A percentile compares a stretch with the other conserved stretches of the same genome.
Evolutionary conservation across 148 eudicot species (phyloP).

Genomic region (Pouteria glomerata): DNA sequence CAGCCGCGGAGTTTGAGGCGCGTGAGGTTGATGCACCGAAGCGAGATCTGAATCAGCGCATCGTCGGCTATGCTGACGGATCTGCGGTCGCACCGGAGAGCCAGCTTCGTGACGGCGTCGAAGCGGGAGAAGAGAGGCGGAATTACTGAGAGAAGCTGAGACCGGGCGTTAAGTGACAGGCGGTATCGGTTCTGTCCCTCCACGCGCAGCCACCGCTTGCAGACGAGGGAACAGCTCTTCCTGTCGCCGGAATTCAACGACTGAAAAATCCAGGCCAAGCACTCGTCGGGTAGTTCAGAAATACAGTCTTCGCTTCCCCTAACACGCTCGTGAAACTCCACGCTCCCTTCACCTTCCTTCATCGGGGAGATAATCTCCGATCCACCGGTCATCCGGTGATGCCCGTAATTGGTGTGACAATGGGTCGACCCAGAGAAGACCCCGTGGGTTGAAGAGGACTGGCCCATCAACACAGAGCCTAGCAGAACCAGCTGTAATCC

Average conservation of each 20-base stretch:
- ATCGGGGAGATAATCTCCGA: neutral
- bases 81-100: constrained; percentile 45
- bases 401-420: neutral
- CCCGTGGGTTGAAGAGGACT: constrained; percentile 6
- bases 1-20: constrained; percentile 51
- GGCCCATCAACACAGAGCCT: constrained; percentile 5
- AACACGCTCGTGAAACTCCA: neutral
- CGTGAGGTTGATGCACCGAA: constrained; percentile 40
- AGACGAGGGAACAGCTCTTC: constrained; percentile 33
- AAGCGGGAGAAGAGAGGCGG: constrained; percentile 37
- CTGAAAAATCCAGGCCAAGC: constrained; percentile 40
- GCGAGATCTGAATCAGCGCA: constrained; percentile 28
- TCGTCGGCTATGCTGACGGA: constrained; percentile 37
- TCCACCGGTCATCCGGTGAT: neutral
- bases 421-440: neutral
- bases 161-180: constrained; percentile 33
- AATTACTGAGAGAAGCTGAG: constrained; percentile 20
- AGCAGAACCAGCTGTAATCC: neutral
- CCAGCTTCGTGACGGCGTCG: constrained; percentile 54
- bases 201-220: constrained; percentile 33
- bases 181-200: constrained; percentile 56
- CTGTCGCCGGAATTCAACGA: constrained; percentile 34
- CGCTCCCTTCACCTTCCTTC: neutral
- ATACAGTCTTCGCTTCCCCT: constrained; percentile 15
- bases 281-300: constrained; percentile 44